Conservation (phyloP, 176 grass and related monocot genomes). For the Oryza rufipogon region DNA sequence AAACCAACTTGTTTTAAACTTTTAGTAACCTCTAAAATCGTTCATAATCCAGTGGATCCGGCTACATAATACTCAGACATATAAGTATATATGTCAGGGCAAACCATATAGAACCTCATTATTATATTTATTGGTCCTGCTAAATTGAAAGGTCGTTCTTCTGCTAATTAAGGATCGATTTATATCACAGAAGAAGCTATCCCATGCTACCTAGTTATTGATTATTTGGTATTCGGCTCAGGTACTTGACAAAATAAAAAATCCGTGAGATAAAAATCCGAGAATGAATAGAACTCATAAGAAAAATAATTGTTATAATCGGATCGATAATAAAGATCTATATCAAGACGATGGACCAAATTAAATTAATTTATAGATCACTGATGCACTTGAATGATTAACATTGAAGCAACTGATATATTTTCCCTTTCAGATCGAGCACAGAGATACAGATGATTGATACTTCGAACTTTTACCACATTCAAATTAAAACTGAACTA, state of each 20-base stretch:
- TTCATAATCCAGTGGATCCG: too few species aligned
- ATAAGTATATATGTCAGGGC: too few species aligned
- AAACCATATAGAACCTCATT: too few species aligned
- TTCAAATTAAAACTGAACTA: background rate
- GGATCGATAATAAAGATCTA: background rate
- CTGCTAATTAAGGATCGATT: background rate
- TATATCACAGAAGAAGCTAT: background rate
- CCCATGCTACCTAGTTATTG: too few species aligned
- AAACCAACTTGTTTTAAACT: too few species aligned
- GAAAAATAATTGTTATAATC: background rate
- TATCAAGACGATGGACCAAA: background rate
- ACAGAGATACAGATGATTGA: background rate
- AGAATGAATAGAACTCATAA: background rate
- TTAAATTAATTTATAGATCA: background rate
- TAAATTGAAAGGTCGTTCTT: background rate
- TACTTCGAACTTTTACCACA: background rate
- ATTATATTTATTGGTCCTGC: too few species aligned
- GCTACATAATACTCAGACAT: too few species aligned
- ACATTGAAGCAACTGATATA: background rate
- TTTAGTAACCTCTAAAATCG: too few species aligned
- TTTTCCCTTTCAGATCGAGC: background rate
- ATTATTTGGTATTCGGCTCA: too few species aligned
- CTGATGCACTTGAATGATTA: background rate
- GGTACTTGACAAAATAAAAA: background rate
- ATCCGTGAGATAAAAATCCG: background rate